These are phyloP conservation scores for Leccinum subgranulosum DNA, from an alignment of 768 basidiomycete species.

Conservation along the genomic window DNA sequence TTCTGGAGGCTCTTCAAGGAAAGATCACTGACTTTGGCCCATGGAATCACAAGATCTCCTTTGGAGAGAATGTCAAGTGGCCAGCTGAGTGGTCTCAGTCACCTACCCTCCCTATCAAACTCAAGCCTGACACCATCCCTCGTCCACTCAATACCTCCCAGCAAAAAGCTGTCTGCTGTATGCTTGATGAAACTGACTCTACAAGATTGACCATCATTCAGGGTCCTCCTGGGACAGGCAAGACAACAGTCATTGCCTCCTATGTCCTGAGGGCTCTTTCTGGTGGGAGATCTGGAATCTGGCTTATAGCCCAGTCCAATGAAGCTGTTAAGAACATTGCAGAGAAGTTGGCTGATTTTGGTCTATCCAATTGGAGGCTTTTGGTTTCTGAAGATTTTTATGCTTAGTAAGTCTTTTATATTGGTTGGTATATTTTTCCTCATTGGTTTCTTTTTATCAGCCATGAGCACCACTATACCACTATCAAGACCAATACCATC, in stretches of 20 bases:
- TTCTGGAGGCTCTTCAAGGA: conserved; percentile 38
- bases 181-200: conserved; percentile 36
- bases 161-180: conserved; percentile 31
- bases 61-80: conserved; percentile 33
- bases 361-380: conserved; percentile 57
- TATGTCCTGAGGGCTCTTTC: conserved; percentile 50
- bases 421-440: neutral
- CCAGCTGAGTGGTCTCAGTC: conserved; percentile 33
- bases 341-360: conserved; percentile 62
- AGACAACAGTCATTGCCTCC: conserved; percentile 68
- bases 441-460: conserved; percentile 35
- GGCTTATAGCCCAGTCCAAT: conserved; percentile 84
- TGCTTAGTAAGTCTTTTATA: conserved; percentile 48
- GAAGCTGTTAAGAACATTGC: conserved; percentile 90
- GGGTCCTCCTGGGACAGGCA: conserved; percentile 69
- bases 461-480: conserved; percentile 76
- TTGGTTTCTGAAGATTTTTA: conserved; percentile 73
- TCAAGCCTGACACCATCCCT: conserved; percentile 15
- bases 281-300: conserved; percentile 49
- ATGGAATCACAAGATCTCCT: conserved; percentile 38
- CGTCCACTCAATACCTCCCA: conserved; percentile 41
- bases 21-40: conserved; percentile 29
- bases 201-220: conserved; percentile 36
- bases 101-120: conserved; percentile 13
- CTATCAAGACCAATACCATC: conserved; percentile 50